A percentile compares a stretch with the other conserved stretches of the same genome.
Evolutionary conservation across 352 stramenopile genomes (phyloP).

Genomic region (Globisporangium nodosum): DNA sequence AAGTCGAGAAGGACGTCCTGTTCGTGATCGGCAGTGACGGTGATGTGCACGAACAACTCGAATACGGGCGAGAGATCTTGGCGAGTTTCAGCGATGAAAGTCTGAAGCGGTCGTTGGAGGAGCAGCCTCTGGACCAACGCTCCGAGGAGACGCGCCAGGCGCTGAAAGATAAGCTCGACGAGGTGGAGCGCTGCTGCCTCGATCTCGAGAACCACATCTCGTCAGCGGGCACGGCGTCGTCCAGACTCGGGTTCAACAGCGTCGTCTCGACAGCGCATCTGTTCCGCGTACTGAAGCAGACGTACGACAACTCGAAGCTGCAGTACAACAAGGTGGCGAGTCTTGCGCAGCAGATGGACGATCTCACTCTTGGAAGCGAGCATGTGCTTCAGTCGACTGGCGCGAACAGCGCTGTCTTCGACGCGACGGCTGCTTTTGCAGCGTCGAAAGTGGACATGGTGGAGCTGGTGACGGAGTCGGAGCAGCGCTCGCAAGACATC

Average conservation of each 20-base stretch:
- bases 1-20: constrained; percentile 64
- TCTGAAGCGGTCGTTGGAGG: constrained; percentile 54
- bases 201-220: constrained; percentile 47
- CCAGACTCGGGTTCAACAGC: constrained; percentile 7
- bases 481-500: constrained; percentile 40
- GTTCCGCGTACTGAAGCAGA: constrained; percentile 68
- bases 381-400: constrained; percentile 17
- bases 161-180: constrained; percentile 39
- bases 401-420: constrained; percentile 11
- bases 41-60: constrained; percentile 70
- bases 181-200: constrained; percentile 44
- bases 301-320: constrained; percentile 68
- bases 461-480: constrained; percentile 33
- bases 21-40: constrained; percentile 76
- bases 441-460: constrained; percentile 46
- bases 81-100: constrained; percentile 59
- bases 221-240: constrained; percentile 23
- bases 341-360: constrained; percentile 45
- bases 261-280: constrained; percentile 38
- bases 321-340: constrained; percentile 65
- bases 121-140: constrained; percentile 61
- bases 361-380: constrained; percentile 36
- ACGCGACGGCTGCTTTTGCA: constrained; percentile 11
- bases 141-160: constrained; percentile 48
- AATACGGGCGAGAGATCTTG: constrained; percentile 67